Evolutionary conservation across 805 yeast genomes (phyloP).

Genomic region (Saccharomycopsis fermentans): DNA sequence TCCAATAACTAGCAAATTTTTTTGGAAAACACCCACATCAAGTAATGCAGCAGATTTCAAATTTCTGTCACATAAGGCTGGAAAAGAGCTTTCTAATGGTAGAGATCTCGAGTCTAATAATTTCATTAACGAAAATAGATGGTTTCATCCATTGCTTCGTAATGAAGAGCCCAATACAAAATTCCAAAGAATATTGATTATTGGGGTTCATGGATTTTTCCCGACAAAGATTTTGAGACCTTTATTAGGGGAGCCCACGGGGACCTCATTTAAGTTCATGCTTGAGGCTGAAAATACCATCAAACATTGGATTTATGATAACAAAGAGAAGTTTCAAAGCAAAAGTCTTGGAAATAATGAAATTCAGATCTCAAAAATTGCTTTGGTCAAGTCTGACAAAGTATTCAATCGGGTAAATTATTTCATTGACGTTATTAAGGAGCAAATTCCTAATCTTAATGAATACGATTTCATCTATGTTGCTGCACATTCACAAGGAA

Average conservation of each 20-base stretch:
- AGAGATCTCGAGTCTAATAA: background rate
- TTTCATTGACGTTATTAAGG: slow-evolving; percentile 57
- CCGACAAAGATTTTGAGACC: slow-evolving; percentile 82
- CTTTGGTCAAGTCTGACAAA: slow-evolving; percentile 89
- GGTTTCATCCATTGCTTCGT: slow-evolving; percentile 4
- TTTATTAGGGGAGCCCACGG: slow-evolving; percentile 89
- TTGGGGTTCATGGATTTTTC: slow-evolving; percentile 95
- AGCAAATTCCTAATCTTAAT: slow-evolving; percentile 31
- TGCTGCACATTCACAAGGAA: slow-evolving; percentile 94
- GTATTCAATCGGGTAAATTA: slow-evolving; percentile 77
- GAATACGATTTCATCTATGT: slow-evolving; percentile 82
- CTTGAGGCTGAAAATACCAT: slow-evolving; percentile 80
- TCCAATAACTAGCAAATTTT: background rate
- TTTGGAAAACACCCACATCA: background rate
- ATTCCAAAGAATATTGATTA: slow-evolving; percentile 56
- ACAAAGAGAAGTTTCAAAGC: slow-evolving; percentile 19
- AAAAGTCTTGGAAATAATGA: slow-evolving; percentile 21
- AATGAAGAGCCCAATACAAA: slow-evolving; percentile 8
- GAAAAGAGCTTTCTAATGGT: background rate
- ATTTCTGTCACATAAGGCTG: background rate
- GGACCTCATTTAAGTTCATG: slow-evolving; percentile 85
- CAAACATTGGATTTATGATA: slow-evolving; percentile 47
- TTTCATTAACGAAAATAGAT: background rate
- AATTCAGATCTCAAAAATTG: slow-evolving; percentile 73
- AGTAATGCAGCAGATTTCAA: background rate